These are phyloP conservation scores for Sambucus nigra DNA, from an alignment of 129 eudicot species.

Conservation along the genomic window DNA sequence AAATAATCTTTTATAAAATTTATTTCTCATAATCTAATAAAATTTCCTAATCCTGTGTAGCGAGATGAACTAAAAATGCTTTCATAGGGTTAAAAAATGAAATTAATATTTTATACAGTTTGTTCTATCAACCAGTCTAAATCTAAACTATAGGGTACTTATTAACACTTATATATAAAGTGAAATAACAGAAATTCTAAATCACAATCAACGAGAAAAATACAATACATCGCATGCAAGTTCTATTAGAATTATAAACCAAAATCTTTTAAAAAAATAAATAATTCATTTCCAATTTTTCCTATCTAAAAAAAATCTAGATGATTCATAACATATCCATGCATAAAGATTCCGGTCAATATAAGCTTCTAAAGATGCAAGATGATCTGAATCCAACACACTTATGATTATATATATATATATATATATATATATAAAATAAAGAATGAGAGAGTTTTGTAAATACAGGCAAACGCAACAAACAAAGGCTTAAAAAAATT, in stretches of 20 bases:
- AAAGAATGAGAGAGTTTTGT: too few species aligned
- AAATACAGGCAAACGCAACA: conserved; percentile 65
- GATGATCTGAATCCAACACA: neutral
- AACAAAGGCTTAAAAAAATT: conserved; percentile 40
- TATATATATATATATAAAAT: neutral
- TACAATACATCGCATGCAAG: neutral
- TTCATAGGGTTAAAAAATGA: too few species aligned
- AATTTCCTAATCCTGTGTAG: too few species aligned
- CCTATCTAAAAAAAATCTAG: too few species aligned
- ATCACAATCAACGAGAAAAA: neutral
- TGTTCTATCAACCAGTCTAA: too few species aligned
- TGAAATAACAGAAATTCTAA: neutral
- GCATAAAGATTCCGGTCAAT: neutral
- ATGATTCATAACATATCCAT: too few species aligned
- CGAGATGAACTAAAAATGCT: too few species aligned
- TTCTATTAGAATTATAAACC: neutral
- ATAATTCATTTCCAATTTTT: too few species aligned
- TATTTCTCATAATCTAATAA: too few species aligned
- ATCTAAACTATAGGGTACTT: neutral
- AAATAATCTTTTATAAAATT: too few species aligned
- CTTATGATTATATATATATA: neutral
- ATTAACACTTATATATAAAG: too few species aligned
- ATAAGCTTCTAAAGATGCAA: neutral
- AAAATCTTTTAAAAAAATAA: too few species aligned
- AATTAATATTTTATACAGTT: neutral